Evolutionary conservation across 257 asterid species (phyloP), one percentile per base, ranked within the genome.

Genomic region (Ajuga chamaepitys): DNA sequence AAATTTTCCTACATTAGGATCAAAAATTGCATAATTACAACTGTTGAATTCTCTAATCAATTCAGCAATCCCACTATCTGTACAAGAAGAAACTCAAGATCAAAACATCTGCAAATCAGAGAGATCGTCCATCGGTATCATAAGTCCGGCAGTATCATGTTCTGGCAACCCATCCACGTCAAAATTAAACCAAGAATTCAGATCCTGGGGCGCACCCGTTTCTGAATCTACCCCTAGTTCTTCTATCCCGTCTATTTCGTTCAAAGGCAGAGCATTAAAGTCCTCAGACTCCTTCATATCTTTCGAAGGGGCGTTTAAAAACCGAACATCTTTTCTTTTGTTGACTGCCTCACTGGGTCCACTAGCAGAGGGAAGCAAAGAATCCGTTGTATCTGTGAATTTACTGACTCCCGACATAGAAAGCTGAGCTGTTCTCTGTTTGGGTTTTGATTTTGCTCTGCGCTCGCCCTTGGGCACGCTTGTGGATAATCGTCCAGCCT

Each of bases 91-190:
- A 44, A 20, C 68, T 38, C 32, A 35, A n/a, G 51, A 72, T 85
- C 79, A 90, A 71, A 90, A 90, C 87, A 87, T 84, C 66, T 82
- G 70, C 64, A 93, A 68, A 20, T 89, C 89, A 0, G 95, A 67
- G 60, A 93, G 88, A 75, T 94, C 95, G 45, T 94, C 99, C 92
- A 83, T 90, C 1, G 99, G 99, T 58, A 90, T 90, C 65, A 75
- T 85, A 2, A 94, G 97, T 38, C 97, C 99, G 41, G 74, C 70
- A 18, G 79, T 58, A 62, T 86, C 95, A 30, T 82, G 81, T 55
- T 86, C 99, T 68, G 74, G 86, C 41, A 80, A 21, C 16, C 85
- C 83, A 51, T 94, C 99, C 44, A 80, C 90, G 1, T 90, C 99
- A 53, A 89, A 93, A 83, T 81, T 85, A 78, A 94, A 87, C 97